Evolutionary conservation across 495 filamentous ascomycete species (phyloP).

Genomic region (Pseudoneurospora amorphoporcata): DNA sequence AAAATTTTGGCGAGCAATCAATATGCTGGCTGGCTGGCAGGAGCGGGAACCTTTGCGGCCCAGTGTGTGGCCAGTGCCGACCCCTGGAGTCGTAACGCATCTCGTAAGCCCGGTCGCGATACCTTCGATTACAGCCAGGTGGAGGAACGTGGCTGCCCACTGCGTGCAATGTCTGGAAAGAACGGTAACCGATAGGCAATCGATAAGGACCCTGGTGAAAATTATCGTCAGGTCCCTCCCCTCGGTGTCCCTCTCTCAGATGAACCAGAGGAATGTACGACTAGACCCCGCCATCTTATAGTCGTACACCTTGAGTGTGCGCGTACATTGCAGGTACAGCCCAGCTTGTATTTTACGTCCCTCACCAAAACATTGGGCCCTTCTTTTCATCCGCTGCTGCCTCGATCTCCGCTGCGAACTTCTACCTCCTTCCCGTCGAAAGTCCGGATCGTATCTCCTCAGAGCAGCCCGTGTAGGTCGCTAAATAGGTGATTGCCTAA

Average conservation of each 20-base stretch:
- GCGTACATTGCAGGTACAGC: neutral
- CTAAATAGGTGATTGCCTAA: neutral
- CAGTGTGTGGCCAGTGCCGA: neutral
- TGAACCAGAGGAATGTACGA: neutral
- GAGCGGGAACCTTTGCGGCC: neutral
- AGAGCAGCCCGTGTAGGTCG: neutral
- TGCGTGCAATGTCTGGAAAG: neutral
- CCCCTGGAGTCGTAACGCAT: neutral
- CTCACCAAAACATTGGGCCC: neutral
- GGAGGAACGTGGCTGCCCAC: neutral
- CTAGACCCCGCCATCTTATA: neutral
- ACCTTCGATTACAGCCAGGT: neutral
- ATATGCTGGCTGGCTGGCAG: neutral
- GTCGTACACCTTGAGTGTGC: neutral
- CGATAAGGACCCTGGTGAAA: neutral
- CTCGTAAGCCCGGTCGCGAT: neutral
- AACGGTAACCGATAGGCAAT: neutral
- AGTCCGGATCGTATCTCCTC: neutral
- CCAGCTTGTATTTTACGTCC: neutral
- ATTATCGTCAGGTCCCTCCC: neutral
- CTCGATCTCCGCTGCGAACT: neutral
- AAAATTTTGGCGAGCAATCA: conserved; percentile 20
- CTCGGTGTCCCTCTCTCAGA: neutral
- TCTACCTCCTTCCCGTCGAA: neutral
- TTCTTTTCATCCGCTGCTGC: neutral